Evolutionary conservation across 106 monocot genomes (phyloP).

Genomic region (Dioscorea alata): DNA sequence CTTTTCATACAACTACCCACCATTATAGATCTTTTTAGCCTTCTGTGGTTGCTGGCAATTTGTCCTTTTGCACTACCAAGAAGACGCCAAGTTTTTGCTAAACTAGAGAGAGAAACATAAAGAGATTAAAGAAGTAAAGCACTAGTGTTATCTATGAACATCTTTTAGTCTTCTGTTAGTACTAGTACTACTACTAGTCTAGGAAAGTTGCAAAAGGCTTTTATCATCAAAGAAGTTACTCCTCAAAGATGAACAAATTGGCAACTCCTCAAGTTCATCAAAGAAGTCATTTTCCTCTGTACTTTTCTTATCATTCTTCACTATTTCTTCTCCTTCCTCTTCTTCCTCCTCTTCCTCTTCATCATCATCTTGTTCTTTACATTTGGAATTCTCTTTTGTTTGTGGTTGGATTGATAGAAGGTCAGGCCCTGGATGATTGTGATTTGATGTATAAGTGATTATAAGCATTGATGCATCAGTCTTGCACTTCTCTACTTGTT

Average conservation of each 20-base stretch:
- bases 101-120: too few species aligned
- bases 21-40: too few species aligned
- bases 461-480: conserved; percentile 47
- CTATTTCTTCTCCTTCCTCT: neutral
- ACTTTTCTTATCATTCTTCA: neutral
- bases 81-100: too few species aligned
- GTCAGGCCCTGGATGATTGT: conserved; percentile 50
- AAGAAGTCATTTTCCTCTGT: conserved; percentile 30
- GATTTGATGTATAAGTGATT: conserved; percentile 51
- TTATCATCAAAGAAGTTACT: conserved; percentile 37
- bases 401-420: neutral
- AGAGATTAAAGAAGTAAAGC: too few species aligned
- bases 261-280: conserved; percentile 61
- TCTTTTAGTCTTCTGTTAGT: too few species aligned
- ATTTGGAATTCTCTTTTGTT: neutral
- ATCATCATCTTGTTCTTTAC: neutral
- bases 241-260: conserved; percentile 25
- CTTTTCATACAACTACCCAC: too few species aligned
- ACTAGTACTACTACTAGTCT: neutral
- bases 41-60: too few species aligned
- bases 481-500: conserved; percentile 61
- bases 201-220: conserved; percentile 11
- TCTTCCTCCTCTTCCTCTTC: neutral
- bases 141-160: too few species aligned
- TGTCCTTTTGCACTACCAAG: too few species aligned